Conservation (phyloP, 176 grass and related monocot species). For the Musa schizocarpa region DNA sequence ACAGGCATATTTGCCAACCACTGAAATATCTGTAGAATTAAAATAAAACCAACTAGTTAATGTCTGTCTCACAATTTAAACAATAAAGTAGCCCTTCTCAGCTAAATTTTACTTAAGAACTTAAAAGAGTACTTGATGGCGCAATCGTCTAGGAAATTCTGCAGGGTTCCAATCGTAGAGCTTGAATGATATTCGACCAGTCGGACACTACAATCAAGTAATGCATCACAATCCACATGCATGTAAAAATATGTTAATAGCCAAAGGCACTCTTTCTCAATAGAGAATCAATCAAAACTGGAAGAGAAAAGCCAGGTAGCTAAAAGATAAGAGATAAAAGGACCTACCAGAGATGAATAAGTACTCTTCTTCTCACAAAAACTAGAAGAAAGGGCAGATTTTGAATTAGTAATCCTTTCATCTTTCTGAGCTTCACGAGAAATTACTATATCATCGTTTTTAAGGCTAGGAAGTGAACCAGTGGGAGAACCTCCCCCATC, state of each 20-base stretch:
- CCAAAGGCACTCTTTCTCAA: not conserved
- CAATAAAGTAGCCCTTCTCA: not conserved
- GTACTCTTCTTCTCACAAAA: conserved; percentile 53
- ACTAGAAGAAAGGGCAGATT: conserved; percentile 42
- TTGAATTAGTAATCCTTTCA: conserved; percentile 46
- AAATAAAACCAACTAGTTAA: conserved; percentile 1
- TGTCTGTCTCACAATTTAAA: not conserved
- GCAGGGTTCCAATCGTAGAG: conserved; percentile 99
- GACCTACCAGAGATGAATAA: conserved; percentile 71
- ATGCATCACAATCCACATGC: conserved; percentile 26
- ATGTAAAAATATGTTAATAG: conserved; percentile 6
- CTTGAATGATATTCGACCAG: conserved; percentile 97
- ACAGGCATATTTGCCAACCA: conserved; percentile 96
- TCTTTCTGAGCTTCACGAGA: conserved; percentile 49
- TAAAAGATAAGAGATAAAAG: conserved; percentile 13
- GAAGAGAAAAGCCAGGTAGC: conserved; percentile 8
- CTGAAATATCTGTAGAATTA: conserved; percentile 73
- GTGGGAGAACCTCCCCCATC: conserved; percentile 61
- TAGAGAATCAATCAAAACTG: conserved; percentile 10
- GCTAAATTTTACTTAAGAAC: not conserved
- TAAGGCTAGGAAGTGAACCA: conserved; percentile 41
- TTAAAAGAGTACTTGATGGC: conserved; percentile 68
- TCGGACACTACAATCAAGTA: conserved; percentile 77
- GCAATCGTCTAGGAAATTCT: conserved; percentile 87
- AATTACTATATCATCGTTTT: conserved; percentile 46